phyloP scores from a whole-genome alignment of 148 eudicot species.

The Rhododendron vialii region DNA sequence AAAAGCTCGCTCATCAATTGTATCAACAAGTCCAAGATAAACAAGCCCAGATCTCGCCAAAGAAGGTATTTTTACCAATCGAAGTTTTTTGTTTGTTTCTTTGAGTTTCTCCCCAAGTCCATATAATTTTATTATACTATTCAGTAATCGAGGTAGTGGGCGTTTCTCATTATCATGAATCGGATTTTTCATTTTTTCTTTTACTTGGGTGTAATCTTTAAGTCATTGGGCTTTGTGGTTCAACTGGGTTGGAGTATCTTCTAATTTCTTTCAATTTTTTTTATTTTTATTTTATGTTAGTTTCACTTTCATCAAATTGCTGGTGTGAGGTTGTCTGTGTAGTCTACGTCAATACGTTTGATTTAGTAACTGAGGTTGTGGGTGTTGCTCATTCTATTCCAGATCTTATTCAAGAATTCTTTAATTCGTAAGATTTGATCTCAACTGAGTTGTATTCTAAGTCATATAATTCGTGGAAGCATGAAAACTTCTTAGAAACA shows the following conservation, averaged over 20 bases:
- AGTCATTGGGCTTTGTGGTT: neutral
- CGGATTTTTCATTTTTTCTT: neutral
- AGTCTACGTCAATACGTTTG: neutral
- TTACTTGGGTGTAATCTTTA: neutral
- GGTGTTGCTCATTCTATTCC: neutral
- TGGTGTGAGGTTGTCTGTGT: neutral
- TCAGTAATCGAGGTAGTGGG: neutral
- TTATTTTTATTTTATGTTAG: neutral
- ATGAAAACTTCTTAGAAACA: no score
- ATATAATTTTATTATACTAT: neutral
- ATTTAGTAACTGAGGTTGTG: neutral
- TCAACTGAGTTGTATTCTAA: neutral
- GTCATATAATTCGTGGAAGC: no score
- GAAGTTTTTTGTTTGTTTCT: slow-evolving; percentile 4
- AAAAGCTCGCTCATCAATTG: slow-evolving; percentile 55
- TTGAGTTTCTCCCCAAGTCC: neutral
- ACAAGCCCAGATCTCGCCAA: slow-evolving; percentile 72
- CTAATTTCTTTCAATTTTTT: no score
- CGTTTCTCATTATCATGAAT: neutral
- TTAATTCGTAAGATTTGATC: neutral
- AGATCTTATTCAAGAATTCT: neutral
- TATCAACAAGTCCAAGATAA: slow-evolving; percentile 49
- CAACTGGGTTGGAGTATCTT: neutral
- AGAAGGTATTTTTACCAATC: slow-evolving; percentile 47
- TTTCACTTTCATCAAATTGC: neutral